These are phyloP conservation scores for Suillus sp. DNA, from an alignment of 768 basidiomycete genomes.

Conservation along the genomic window DNA sequence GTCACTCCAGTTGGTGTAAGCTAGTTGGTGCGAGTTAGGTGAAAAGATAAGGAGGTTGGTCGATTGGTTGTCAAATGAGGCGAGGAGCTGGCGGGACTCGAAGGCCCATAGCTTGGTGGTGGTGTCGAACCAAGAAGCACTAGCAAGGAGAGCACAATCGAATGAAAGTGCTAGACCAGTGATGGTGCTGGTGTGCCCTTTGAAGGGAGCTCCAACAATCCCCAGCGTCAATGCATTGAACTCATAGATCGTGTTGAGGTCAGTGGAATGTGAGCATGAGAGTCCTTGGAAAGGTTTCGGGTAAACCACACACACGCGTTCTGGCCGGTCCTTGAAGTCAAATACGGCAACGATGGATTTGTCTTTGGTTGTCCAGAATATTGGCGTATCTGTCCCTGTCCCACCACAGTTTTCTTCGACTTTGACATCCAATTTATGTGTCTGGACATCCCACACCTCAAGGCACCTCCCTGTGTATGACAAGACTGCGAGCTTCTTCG, in stretches of 20 bases:
- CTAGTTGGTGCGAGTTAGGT: neutral
- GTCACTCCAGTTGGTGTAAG: neutral
- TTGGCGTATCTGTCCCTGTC: neutral
- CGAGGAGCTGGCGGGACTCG: constrained; percentile 2
- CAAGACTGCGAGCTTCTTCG: neutral
- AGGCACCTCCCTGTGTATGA: neutral
- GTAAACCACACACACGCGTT: too few relatives aligned
- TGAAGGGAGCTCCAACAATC: neutral
- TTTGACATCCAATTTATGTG: neutral
- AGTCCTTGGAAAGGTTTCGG: too few relatives aligned
- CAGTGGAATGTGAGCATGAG: too few relatives aligned
- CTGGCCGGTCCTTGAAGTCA: neutral
- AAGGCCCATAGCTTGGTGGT: constrained; percentile 1
- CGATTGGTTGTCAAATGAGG: neutral
- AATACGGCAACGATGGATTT: neutral
- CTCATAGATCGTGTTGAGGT: neutral
- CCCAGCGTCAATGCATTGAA: neutral
- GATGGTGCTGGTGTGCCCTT: neutral
- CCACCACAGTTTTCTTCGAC: neutral
- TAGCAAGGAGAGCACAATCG: neutral
- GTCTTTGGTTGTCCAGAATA: constrained; percentile 1
- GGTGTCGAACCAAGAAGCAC: neutral
- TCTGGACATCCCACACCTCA: constrained; percentile 1
- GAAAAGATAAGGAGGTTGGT: neutral
- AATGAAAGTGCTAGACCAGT: neutral